These are phyloP conservation scores for Colletotrichum echinochloae DNA, from an alignment of 2,329 filamentous ascomycete species.

Conservation along the genomic window DNA sequence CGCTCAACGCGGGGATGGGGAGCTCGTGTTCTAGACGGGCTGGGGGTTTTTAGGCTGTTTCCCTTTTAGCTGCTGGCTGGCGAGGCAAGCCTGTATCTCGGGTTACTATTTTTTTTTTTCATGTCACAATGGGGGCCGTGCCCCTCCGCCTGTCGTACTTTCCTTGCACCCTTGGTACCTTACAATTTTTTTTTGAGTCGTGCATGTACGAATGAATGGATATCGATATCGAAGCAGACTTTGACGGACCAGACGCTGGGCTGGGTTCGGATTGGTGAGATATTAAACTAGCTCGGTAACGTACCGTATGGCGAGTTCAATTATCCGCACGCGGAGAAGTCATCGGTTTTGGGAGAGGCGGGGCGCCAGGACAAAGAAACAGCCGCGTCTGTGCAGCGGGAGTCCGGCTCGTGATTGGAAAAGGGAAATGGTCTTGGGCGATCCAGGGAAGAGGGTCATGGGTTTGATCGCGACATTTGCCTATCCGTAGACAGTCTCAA, in stretches of 20 bases:
- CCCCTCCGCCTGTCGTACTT: not conserved
- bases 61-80: not conserved
- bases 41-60: no score
- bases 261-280: conserved; percentile 16
- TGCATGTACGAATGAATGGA: no score
- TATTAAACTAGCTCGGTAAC: conserved; percentile 7
- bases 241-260: conserved; percentile 3
- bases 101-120: not conserved
- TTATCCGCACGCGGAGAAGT: not conserved
- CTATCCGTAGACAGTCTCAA: not conserved
- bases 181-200: not conserved
- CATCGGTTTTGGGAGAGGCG: not conserved
- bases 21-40: not conserved
- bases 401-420: not conserved
- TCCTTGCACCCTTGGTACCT: not conserved
- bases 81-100: not conserved
- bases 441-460: not conserved
- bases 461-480: conserved; percentile 1
- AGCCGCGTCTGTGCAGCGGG: not conserved
- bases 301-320: not conserved
- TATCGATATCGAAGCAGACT: not conserved
- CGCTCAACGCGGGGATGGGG: not conserved
- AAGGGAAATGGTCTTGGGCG: not conserved
- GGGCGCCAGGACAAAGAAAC: not conserved
- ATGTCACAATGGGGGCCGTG: not conserved